phyloP scores from a whole-genome alignment of 495 filamentous ascomycete species.

The Xylaria cubensis region DNA sequence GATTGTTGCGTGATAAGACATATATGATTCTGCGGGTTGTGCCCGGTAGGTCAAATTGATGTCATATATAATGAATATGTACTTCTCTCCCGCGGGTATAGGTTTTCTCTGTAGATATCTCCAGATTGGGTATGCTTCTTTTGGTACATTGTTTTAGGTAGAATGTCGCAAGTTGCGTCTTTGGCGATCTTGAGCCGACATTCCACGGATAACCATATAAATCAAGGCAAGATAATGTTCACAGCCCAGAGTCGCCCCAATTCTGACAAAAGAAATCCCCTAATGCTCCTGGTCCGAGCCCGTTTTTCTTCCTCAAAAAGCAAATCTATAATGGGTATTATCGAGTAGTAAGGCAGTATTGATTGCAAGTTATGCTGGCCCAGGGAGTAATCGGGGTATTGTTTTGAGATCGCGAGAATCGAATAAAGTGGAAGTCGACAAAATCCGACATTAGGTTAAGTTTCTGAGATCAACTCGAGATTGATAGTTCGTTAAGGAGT shows the following conservation, averaged over 20 bases:
- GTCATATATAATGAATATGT: conserved; percentile 29
- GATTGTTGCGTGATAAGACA: conserved; percentile 7
- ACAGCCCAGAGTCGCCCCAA: conserved; percentile 28
- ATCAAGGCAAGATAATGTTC: not conserved
- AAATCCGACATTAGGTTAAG: conserved; percentile 37
- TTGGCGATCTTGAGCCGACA: not conserved
- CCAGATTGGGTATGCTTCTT: conserved; percentile 17
- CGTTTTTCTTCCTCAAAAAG: conserved; percentile 37
- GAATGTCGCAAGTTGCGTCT: conserved; percentile 9
- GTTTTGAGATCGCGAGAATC: conserved; percentile 23
- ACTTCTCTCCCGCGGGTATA: conserved; percentile 26
- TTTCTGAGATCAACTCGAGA: conserved; percentile 42
- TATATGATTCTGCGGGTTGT: conserved; percentile 11
- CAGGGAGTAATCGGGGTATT: conserved; percentile 38
- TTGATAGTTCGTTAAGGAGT: conserved; percentile 37
- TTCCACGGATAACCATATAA: not conserved
- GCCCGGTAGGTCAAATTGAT: conserved; percentile 31
- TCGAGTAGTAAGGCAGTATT: conserved; percentile 42
- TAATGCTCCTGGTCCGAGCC: conserved; percentile 31
- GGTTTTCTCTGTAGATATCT: conserved; percentile 6
- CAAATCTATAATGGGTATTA: conserved; percentile 53
- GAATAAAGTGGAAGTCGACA: conserved; percentile 34
- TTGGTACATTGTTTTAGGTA: conserved; percentile 21
- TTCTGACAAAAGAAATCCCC: conserved; percentile 45
- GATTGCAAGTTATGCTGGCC: conserved; percentile 34